A percentile compares a stretch with the other conserved stretches of the same genome.
Evolutionary conservation across 1,139 yeast genomes (phyloP).

Genomic region (Wickerhamomyces sp.): DNA sequence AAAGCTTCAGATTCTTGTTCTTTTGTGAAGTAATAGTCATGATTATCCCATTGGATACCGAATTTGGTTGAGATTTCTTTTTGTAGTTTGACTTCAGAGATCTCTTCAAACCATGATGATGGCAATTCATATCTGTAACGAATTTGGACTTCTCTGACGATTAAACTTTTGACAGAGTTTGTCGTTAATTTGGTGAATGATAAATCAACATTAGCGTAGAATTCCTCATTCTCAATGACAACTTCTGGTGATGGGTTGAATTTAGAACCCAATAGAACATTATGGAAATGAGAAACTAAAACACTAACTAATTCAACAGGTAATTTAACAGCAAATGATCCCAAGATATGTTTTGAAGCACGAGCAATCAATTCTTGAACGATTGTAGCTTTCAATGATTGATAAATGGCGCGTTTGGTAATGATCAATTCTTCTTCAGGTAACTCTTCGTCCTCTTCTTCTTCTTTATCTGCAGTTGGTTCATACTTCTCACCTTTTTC

Average conservation of each 20-base stretch:
- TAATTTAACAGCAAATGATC: slow-evolving; percentile 39
- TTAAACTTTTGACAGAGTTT: slow-evolving; percentile 36
- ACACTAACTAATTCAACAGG: slow-evolving; percentile 56
- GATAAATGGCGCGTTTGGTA: slow-evolving; percentile 29
- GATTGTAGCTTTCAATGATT: slow-evolving; percentile 44
- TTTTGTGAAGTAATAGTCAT: slow-evolving; percentile 34
- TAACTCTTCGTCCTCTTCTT: slow-evolving; percentile 32
- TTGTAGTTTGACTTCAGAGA: slow-evolving; percentile 43
- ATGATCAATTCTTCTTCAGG: slow-evolving; percentile 22
- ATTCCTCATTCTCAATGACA: slow-evolving; percentile 33
- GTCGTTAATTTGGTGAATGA: slow-evolving; percentile 43
- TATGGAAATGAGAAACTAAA: slow-evolving; percentile 67
- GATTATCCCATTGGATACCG: slow-evolving; percentile 79
- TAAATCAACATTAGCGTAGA: slow-evolving; percentile 41
- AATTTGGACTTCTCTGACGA: slow-evolving; percentile 46
- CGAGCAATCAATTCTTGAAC: slow-evolving; percentile 75
- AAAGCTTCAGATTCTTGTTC: slow-evolving; percentile 38
- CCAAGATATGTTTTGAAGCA: slow-evolving; percentile 70
- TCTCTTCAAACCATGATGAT: slow-evolving; percentile 37
- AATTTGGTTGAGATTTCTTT: slow-evolving; percentile 71
- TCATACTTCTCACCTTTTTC: slow-evolving; percentile 35
- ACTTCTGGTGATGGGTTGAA: slow-evolving; percentile 42
- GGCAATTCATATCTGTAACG: slow-evolving; percentile 63
- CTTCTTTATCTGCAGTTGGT: slow-evolving; percentile 31
- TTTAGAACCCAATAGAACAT: slow-evolving; percentile 55